Evolutionary conservation across 2,329 filamentous ascomycete genomes (phyloP).

Genomic region (Fusarium metavorans): DNA sequence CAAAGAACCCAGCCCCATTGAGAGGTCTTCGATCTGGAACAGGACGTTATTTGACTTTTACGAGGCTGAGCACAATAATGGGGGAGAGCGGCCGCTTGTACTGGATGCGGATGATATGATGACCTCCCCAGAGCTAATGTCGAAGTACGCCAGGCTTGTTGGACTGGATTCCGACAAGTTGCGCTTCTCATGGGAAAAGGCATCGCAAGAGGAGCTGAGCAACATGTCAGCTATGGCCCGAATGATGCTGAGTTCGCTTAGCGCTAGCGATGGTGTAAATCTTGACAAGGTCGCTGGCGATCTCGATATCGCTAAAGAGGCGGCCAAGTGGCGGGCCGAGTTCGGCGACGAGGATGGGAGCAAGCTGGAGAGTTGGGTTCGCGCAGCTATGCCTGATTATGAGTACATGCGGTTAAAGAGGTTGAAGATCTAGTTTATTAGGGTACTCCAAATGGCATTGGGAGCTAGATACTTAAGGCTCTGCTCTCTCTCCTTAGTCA

Average conservation of each 20-base stretch:
- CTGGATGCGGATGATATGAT: not conserved
- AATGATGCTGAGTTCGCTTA: not conserved
- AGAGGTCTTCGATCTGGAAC: not conserved
- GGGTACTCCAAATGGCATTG: not conserved
- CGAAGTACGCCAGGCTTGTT: not conserved
- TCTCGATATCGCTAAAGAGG: not conserved
- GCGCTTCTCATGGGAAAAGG: not conserved
- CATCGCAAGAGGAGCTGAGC: not conserved
- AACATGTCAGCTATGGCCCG: not conserved
- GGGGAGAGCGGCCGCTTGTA: not conserved
- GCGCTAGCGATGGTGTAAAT: not conserved
- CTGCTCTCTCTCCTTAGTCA: no score
- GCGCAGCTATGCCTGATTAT: not conserved
- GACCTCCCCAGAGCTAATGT: not conserved
- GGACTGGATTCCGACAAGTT: not conserved
- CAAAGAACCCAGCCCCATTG: not conserved
- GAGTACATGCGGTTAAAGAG: not conserved
- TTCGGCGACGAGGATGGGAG: not conserved
- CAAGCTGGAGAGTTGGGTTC: not conserved
- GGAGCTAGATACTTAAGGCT: no score
- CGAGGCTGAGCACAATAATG: not conserved
- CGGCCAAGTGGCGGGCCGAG: not conserved
- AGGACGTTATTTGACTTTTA: not conserved
- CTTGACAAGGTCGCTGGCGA: not conserved
- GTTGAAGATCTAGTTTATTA: not conserved